A percentile compares a stretch with the other conserved stretches of the same genome.
These are phyloP conservation scores for Trichoderma simmonsii DNA, from an alignment of 2,329 filamentous ascomycete genomes.

Conservation along the genomic window DNA sequence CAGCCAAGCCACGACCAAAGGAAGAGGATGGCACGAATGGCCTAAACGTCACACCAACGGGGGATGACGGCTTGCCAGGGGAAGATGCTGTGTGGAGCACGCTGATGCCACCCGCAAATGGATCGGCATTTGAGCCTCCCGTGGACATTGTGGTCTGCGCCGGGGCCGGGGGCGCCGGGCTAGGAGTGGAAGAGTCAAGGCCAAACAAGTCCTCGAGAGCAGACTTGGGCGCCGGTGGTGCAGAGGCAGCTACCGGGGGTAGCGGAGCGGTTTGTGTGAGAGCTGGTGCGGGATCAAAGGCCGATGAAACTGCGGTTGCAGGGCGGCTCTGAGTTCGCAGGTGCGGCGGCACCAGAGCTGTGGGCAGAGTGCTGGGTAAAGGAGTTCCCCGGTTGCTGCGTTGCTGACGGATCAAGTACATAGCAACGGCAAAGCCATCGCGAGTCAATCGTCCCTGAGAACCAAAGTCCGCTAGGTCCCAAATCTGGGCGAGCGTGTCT, in stretches of 20 bases:
- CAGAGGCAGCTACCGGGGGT: slow-evolving; percentile 22
- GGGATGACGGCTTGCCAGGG: slow-evolving; percentile 42
- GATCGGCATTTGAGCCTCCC: slow-evolving; percentile 67
- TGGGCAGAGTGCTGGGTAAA: slow-evolving; percentile 73
- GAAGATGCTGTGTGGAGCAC: slow-evolving; percentile 52
- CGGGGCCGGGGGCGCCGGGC: slow-evolving; percentile 52
- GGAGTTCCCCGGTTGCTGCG: slow-evolving; percentile 62
- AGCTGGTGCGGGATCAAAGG: slow-evolving; percentile 49
- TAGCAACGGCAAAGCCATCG: slow-evolving; percentile 95
- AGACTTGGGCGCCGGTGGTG: slow-evolving; percentile 61
- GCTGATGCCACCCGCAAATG: slow-evolving; percentile 54
- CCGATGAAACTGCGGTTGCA: slow-evolving; percentile 46
- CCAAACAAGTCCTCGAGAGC: slow-evolving; percentile 93
- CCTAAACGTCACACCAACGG: slow-evolving; percentile 63
- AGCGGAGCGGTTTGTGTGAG: background rate
- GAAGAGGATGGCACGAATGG: slow-evolving; percentile 90
- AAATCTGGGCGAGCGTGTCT: slow-evolving; percentile 87
- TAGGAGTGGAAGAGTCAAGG: slow-evolving; percentile 63
- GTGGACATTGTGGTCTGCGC: slow-evolving; percentile 64
- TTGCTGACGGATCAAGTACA: slow-evolving; percentile 94
- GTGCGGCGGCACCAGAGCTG: slow-evolving; percentile 80
- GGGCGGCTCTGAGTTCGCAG: slow-evolving; percentile 64
- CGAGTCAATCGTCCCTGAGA: slow-evolving; percentile 79
- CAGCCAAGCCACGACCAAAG: slow-evolving; percentile 79
- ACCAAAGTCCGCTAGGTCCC: slow-evolving; percentile 94